A percentile compares a stretch with the other conserved stretches of the same genome.
These are phyloP conservation scores for Astrephomene gubernaculifera DNA, from an alignment of 139 green algal species.

Conservation along the genomic window DNA sequence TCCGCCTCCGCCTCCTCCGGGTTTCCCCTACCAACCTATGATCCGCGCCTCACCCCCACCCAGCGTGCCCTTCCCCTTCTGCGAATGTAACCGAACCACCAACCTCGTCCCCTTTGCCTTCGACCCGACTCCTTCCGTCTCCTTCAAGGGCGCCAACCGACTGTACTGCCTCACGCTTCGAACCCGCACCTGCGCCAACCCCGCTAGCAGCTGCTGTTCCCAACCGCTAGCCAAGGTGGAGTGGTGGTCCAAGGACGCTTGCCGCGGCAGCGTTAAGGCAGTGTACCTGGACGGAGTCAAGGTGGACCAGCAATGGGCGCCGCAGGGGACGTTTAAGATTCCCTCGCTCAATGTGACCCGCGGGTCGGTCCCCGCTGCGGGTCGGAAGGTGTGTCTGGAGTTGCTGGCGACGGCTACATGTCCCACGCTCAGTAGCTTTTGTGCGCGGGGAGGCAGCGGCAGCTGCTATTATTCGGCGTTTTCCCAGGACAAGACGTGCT, in stretches of 20 bases:
- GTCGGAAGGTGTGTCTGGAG: conserved; percentile 30
- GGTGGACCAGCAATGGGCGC: conserved; percentile 35
- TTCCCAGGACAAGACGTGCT: conserved; percentile 7
- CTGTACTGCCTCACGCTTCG: conserved; percentile 25
- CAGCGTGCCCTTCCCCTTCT: conserved; percentile 21
- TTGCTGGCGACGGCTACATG: background rate
- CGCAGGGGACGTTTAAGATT: conserved; percentile 16
- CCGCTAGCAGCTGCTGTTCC: background rate
- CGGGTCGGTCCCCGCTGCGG: background rate
- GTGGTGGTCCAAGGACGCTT: conserved; percentile 23
- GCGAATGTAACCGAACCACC: conserved; percentile 22
- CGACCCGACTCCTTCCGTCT: background rate
- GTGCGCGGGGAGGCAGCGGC: background rate
- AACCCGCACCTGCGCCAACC: background rate
- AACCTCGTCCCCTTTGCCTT: background rate
- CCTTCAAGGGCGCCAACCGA: background rate
- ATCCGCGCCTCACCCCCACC: background rate
- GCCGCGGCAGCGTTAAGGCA: conserved; percentile 9
- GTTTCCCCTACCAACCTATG: background rate
- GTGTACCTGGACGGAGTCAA: conserved; percentile 28
- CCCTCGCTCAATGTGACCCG: background rate
- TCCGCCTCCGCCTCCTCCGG: background rate
- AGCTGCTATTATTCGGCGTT: conserved; percentile 15
- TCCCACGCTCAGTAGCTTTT: conserved; percentile 16
- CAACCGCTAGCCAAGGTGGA: conserved; percentile 23